Conservation (phyloP, 1,139 yeast genomes). For the Yamadazyma diddensiae region DNA sequence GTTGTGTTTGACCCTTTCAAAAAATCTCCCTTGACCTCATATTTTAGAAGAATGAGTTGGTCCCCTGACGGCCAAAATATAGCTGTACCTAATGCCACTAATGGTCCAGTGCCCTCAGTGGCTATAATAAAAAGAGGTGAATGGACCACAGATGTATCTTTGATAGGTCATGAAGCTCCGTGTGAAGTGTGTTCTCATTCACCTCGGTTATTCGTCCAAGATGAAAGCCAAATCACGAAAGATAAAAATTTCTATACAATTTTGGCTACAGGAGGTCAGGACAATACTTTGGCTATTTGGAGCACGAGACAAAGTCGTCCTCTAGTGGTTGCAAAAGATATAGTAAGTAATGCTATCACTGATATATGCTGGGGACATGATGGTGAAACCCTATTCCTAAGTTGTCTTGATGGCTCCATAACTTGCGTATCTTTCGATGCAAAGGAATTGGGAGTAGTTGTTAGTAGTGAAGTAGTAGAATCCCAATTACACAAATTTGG, state of each 20-base stretch:
- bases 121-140: conserved; percentile 86
- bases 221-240: conserved; percentile 12
- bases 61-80: conserved; percentile 97
- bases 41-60: conserved; percentile 92
- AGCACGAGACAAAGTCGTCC: conserved; percentile 61
- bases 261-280: conserved; percentile 80
- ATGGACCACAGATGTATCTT: conserved; percentile 86
- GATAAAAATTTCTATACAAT: conserved; percentile 40
- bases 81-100: conserved; percentile 95
- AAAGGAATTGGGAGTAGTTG: conserved; percentile 71
- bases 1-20: conserved; percentile 80
- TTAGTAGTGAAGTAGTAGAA: conserved; percentile 63
- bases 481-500: conserved; percentile 80
- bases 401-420: conserved; percentile 85
- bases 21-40: conserved; percentile 88
- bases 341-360: conserved; percentile 61
- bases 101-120: conserved; percentile 92
- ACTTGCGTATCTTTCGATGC: conserved; percentile 65
- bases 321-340: conserved; percentile 60
- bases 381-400: conserved; percentile 67
- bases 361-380: conserved; percentile 78
- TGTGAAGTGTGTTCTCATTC: conserved; percentile 92
- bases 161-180: conserved; percentile 96
- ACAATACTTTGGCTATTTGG: conserved; percentile 70
- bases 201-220: conserved; percentile 58